phyloP scores from a whole-genome alignment of 495 filamentous ascomycete genomes.

The Tuber magnatum region DNA sequence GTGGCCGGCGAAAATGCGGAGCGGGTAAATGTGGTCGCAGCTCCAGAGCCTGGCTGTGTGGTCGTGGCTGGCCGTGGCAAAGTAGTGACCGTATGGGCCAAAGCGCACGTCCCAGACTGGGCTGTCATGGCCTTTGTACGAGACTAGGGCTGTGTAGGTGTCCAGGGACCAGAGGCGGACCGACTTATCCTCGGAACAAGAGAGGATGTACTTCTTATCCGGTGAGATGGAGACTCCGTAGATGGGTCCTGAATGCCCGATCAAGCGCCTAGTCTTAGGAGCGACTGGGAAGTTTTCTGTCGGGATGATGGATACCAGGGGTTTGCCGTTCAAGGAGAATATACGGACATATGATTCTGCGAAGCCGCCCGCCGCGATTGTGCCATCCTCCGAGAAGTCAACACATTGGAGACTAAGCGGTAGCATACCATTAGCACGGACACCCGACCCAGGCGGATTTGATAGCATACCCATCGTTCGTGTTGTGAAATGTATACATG shows the following conservation, averaged over 20 bases:
- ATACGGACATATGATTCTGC: constrained; percentile 91
- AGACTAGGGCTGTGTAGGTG: constrained; percentile 76
- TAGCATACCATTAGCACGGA: constrained; percentile 22
- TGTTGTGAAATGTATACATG: constrained; percentile 98
- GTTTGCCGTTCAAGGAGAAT: constrained; percentile 77
- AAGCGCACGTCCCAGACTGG: constrained; percentile 82
- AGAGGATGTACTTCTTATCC: constrained; percentile 68
- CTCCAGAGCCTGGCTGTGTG: constrained; percentile 84
- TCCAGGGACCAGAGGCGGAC: constrained; percentile 90
- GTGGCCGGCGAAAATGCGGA: constrained; percentile 83
- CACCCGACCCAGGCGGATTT: background rate
- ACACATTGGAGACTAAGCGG: constrained; percentile 68
- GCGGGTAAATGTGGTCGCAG: constrained; percentile 82
- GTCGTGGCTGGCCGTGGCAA: constrained; percentile 76
- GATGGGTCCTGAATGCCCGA: constrained; percentile 84
- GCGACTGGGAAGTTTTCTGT: constrained; percentile 43
- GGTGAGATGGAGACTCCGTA: constrained; percentile 89
- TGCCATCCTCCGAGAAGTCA: constrained; percentile 84
- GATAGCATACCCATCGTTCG: constrained; percentile 65
- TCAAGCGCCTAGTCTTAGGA: constrained; percentile 65
- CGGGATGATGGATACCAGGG: constrained; percentile 49
- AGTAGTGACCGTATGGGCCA: constrained; percentile 94
- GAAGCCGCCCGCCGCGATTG: constrained; percentile 76
- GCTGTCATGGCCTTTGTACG: constrained; percentile 84
- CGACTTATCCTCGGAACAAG: constrained; percentile 76